A percentile compares a stretch with the other conserved stretches of the same genome.
Conservation (phyloP, 495 filamentous ascomycete genomes). For the Collariella sp. region DNA sequence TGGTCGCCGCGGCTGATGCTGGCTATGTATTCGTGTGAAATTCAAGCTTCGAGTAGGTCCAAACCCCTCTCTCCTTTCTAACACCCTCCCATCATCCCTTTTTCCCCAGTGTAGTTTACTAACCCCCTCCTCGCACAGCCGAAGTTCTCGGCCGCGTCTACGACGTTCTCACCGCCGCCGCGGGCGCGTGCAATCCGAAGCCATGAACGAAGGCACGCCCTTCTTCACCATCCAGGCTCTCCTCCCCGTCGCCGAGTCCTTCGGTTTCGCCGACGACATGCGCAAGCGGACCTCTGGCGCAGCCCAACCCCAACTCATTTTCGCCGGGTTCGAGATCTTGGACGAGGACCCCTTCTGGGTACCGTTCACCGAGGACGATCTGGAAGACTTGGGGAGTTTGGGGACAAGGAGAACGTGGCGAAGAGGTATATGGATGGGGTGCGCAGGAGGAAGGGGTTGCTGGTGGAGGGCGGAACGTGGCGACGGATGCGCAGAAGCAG, state of each 20-base stretch:
- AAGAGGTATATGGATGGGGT: constrained; percentile 93
- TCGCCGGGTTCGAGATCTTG: constrained; percentile 81
- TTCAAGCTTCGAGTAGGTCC: constrained; percentile 80
- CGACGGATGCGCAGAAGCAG: constrained; percentile 88
- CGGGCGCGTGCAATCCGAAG: constrained; percentile 79
- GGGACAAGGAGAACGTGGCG: constrained; percentile 88
- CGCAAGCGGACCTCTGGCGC: constrained; percentile 85
- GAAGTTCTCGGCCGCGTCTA: constrained; percentile 95
- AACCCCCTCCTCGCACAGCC: constrained; percentile 38
- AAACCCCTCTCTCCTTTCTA: not conserved
- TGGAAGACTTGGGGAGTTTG: constrained; percentile 95
- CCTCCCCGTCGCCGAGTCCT: constrained; percentile 86
- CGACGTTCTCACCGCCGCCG: constrained; percentile 86
- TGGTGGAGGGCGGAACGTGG: constrained; percentile 65
- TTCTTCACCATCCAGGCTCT: constrained; percentile 88
- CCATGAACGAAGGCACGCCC: constrained; percentile 88
- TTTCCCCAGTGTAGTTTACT: constrained; percentile 3
- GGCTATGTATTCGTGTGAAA: constrained; percentile 97
- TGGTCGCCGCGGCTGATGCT: constrained; percentile 90
- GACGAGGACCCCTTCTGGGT: constrained; percentile 97
- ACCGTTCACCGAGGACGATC: constrained; percentile 88
- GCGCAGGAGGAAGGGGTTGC: constrained; percentile 71
- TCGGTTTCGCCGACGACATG: constrained; percentile 94
- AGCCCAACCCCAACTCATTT: constrained; percentile 86
- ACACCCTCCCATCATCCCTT: not conserved